Base-by-base conservation (phyloP, 2,329 filamentous ascomycete genomes). In the Phialophora verrucosa region DNA sequence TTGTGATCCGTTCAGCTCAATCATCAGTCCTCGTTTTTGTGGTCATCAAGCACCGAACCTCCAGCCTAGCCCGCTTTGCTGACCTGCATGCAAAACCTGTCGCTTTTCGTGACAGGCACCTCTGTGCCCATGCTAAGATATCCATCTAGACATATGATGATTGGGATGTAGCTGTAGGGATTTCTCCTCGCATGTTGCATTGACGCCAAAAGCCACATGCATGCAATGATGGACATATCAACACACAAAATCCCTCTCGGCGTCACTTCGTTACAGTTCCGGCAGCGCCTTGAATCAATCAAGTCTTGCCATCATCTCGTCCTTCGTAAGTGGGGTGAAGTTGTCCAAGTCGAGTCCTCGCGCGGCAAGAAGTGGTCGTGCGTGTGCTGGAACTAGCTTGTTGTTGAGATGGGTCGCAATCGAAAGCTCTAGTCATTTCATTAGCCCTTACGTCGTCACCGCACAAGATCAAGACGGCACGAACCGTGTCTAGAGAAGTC, bases 301-400 rank as follows among this genome's bases (percentile, higher is more conserved):
- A 80, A 99, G 85, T 80, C 93, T 92, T 66, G 95, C 95, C 83
- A 97, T 92, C 95, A 99, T 98, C 79, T 97, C 92, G 75, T 95
- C 90, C 84, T 93, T 96, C 75, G 90, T 84, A 83, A 99, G 85
- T 54, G 94, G 94, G 74, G 89, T 92, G 80, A 99, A 91, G 79
- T 93, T 93, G 80, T 97, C 92, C 75, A 97, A 92, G 78, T 98
- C 93, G 73, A 99, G 86, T 62, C 92, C 93, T 75, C 88, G 89
- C 56, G 89, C 85, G 69, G 87, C 87, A 67, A 99, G 85, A 66
- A 88, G 84, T 25, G 91, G 83, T 75, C 89, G 89, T 74, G 93
- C 88, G 79, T 98, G 93, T 70, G 86, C 81, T 67, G 95, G 95
- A 61, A 98, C 92, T 74, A 99, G 86, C 79, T 92, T 89, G 75